These are phyloP conservation scores for Urtica urens DNA, from an alignment of 306 rosid genomes.

Conservation along the genomic window DNA sequence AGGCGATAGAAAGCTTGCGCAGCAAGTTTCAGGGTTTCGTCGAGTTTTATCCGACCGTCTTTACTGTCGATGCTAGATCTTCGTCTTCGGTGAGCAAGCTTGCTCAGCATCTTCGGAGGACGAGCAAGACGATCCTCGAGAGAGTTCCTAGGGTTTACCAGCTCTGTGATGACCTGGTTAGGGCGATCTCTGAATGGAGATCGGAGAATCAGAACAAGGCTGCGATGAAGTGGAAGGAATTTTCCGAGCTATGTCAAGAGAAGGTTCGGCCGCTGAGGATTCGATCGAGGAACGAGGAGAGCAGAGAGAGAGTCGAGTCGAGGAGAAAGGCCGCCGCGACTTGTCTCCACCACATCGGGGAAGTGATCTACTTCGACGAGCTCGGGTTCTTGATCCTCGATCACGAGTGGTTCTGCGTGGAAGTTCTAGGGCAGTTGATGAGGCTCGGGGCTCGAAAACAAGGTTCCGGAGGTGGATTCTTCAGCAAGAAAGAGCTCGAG, in stretches of 20 bases:
- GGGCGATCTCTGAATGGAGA: conserved; percentile 79
- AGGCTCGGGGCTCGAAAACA: conserved; percentile 52
- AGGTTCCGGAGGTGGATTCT: conserved; percentile 52
- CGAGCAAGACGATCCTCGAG: conserved; percentile 73
- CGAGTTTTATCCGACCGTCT: conserved; percentile 71
- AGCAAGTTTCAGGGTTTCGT: conserved; percentile 91
- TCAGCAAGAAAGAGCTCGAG: conserved; percentile 67
- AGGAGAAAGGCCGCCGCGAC: conserved; percentile 65
- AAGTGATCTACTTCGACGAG: conserved; percentile 72
- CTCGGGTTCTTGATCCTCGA: conserved; percentile 73
- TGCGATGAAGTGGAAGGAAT: conserved; percentile 91
- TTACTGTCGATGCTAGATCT: conserved; percentile 87
- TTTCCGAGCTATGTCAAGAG: conserved; percentile 68
- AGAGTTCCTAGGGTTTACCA: conserved; percentile 85
- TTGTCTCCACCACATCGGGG: conserved; percentile 84
- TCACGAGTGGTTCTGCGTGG: conserved; percentile 90
- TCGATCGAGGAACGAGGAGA: conserved; percentile 63
- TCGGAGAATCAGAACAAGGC: conserved; percentile 84
- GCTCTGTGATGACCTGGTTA: conserved; percentile 76
- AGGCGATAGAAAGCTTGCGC: conserved; percentile 59
- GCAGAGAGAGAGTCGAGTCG: conserved; percentile 39
- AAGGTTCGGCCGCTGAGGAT: conserved; percentile 57
- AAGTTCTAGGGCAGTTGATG: conserved; percentile 68
- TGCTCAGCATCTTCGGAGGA: conserved; percentile 58
- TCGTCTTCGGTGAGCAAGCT: conserved; percentile 78